phyloP scores from a whole-genome alignment of 129 eudicot species.

The Helianthus tuberosus region DNA sequence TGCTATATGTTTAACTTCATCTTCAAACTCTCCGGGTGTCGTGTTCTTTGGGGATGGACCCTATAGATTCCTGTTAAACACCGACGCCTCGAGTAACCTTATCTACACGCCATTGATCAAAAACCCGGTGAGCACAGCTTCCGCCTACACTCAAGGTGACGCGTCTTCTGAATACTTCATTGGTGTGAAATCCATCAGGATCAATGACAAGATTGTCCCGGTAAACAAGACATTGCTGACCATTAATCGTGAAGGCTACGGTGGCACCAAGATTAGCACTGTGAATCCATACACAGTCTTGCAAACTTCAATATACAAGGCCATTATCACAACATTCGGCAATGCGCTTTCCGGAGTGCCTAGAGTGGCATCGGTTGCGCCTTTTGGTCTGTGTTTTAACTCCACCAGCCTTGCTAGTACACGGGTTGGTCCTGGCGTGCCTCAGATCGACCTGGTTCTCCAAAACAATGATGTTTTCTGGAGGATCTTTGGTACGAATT shows the following conservation, averaged over 20 bases:
- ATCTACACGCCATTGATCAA: slow-evolving; percentile 41
- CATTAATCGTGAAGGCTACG: slow-evolving; percentile 38
- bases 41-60: slow-evolving; percentile 49
- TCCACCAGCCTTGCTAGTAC: slow-evolving; percentile 13
- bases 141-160: slow-evolving; percentile 29
- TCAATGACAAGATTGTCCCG: slow-evolving; percentile 23
- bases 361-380: slow-evolving; percentile 37
- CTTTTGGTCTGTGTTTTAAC: slow-evolving; percentile 40
- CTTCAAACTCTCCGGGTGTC: slow-evolving; percentile 37
- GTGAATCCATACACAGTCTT: slow-evolving; percentile 48
- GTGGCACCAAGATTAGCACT: slow-evolving; percentile 55
- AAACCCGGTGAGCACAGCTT: slow-evolving; percentile 37
- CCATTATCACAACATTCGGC: slow-evolving; percentile 24
- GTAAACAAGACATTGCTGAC: slow-evolving; percentile 32
- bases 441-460: slow-evolving; percentile 39
- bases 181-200: slow-evolving; percentile 34
- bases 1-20: slow-evolving; percentile 41
- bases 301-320: slow-evolving; percentile 38
- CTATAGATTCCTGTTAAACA: slow-evolving; percentile 27
- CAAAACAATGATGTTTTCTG: slow-evolving; percentile 26
- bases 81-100: slow-evolving; percentile 35
- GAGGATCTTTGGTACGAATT: slow-evolving; percentile 46
- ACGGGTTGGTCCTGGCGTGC: slow-evolving; percentile 40
- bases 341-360: slow-evolving; percentile 19
- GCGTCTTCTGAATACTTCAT: slow-evolving; percentile 41